Evolutionary conservation across 345 rosid genomes (phyloP).

Genomic region (Lumnitzera littorea): DNA sequence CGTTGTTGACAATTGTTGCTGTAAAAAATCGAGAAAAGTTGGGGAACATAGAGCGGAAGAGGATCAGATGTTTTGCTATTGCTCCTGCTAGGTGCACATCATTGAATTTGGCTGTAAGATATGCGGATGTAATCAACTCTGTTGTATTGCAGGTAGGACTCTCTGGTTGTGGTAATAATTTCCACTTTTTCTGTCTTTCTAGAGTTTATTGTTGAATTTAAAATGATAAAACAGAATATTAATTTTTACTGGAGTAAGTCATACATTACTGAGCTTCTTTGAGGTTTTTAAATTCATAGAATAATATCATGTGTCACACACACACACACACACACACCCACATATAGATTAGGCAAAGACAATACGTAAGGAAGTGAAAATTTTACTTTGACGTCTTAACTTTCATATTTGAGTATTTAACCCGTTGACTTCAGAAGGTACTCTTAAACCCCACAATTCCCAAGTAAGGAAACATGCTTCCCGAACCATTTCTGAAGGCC

Average conservation of each 20-base stretch:
- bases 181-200: background rate
- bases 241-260: background rate
- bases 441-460: too few species aligned
- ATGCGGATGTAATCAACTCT: constrained; percentile 80
- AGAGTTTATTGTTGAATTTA: background rate
- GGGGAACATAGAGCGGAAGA: constrained; percentile 68
- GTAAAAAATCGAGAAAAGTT: constrained; percentile 52
- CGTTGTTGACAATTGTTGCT: constrained; percentile 54
- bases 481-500: too few species aligned
- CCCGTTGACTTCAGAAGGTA: too few species aligned
- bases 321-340: too few species aligned
- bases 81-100: constrained; percentile 95
- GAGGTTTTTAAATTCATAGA: too few species aligned
- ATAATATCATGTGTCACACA: too few species aligned
- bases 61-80: constrained; percentile 74
- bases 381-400: too few species aligned
- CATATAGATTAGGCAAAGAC: too few species aligned
- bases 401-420: too few species aligned
- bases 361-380: too few species aligned
- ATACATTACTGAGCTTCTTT: too few species aligned
- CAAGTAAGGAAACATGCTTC: too few species aligned
- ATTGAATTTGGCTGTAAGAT: constrained; percentile 84
- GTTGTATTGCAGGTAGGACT: constrained; percentile 73
- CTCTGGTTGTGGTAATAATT: background rate
- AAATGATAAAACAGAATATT: background rate